A percentile compares a stretch with the other conserved stretches of the same genome.
Conservation (phyloP, 2,329 filamentous ascomycete species). For the Botryotinia globosa region DNA sequence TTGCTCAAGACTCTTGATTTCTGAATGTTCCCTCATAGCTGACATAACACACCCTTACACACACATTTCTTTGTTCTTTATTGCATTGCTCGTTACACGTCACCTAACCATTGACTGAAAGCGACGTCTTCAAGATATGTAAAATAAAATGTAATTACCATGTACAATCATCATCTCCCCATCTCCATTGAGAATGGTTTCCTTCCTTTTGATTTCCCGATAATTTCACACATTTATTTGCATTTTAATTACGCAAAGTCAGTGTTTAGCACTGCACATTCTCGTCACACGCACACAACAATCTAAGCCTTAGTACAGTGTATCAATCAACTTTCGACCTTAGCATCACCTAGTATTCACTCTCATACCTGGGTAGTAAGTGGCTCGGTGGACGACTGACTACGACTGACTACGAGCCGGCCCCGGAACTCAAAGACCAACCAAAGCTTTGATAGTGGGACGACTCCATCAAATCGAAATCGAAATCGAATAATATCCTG, state of each 20-base stretch:
- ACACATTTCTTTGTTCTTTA: neutral
- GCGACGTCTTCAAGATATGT: neutral
- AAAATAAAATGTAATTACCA: neutral
- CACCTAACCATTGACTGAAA: neutral
- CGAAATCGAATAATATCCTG: neutral
- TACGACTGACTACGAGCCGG: neutral
- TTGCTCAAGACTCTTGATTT: neutral
- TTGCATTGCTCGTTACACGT: neutral
- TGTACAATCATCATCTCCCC: too few species aligned
- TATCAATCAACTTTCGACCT: neutral
- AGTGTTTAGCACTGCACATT: neutral
- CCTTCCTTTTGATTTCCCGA: neutral
- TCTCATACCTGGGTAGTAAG: neutral
- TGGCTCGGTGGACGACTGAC: neutral
- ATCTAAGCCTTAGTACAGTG: neutral
- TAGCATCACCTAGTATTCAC: neutral
- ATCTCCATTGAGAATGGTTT: neutral
- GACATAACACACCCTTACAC: neutral
- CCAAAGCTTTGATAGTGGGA: neutral
- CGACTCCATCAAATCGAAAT: neutral
- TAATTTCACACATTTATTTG: neutral
- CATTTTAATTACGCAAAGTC: neutral
- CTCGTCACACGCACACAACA: conserved; percentile 2
- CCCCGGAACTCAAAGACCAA: neutral
- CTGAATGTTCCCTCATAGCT: neutral